phyloP scores from a whole-genome alignment of 352 stramenopile genomes.

The Phytopythium cucurbitacearum region DNA sequence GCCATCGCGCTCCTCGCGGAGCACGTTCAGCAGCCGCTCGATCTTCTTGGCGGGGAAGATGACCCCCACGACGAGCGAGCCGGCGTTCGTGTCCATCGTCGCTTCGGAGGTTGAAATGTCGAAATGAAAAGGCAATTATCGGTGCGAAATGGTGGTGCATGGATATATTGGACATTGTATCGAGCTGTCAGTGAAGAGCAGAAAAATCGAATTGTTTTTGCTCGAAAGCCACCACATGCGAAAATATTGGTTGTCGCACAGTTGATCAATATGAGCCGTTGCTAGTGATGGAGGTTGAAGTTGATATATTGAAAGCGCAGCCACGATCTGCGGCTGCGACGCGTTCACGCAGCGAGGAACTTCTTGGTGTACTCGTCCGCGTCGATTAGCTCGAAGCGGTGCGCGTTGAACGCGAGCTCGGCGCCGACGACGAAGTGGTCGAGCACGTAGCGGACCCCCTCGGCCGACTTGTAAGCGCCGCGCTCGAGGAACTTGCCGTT shows the following conservation, averaged over 20 bases:
- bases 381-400: conserved; percentile 75
- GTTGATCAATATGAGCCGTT: no score
- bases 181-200: no score
- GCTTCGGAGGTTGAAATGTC: not conserved
- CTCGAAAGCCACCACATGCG: not conserved
- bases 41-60: conserved; percentile 85
- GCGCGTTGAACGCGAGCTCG: conserved; percentile 58
- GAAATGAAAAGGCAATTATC: no score
- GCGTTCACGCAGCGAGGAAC: conserved; percentile 49
- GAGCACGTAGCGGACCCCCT: conserved; percentile 53
- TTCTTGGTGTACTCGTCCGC: conserved; percentile 83
- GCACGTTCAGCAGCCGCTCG: conserved; percentile 61
- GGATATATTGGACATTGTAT: conserved; percentile 1
- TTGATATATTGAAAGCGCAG: not conserved
- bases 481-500: conserved; percentile 85
- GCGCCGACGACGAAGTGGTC: conserved; percentile 54
- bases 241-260: no score
- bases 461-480: conserved; percentile 55
- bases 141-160: not conserved
- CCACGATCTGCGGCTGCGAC: not conserved
- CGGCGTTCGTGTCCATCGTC: conserved; percentile 11
- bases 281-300: not conserved
- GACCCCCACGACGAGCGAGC: conserved; percentile 57
- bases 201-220: not conserved
- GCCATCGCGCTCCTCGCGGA: conserved; percentile 31